Evolutionary conservation across 306 rosid species (phyloP).

Genomic region (Mimosa pudica): DNA sequence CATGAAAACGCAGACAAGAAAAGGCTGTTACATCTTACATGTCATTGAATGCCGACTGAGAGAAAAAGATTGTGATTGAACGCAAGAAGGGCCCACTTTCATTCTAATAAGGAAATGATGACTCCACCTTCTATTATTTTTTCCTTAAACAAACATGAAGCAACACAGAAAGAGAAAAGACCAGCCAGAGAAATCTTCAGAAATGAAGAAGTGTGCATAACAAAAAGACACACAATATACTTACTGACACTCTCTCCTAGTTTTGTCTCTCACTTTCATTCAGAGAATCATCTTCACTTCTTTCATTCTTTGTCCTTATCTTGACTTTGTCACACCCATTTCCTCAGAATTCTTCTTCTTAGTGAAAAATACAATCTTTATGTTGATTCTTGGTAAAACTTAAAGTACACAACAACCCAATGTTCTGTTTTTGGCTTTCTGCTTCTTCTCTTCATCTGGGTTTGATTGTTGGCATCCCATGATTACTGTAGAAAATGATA

Average conservation of each 20-base stretch:
- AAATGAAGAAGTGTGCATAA: neutral
- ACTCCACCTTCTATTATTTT: no score
- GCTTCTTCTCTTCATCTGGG: constrained; percentile 26
- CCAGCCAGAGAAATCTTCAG: neutral
- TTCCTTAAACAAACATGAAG: neutral
- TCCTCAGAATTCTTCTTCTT: constrained; percentile 18
- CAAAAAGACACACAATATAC: constrained; percentile 15
- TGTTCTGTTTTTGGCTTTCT: constrained; percentile 23
- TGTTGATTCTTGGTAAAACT: constrained; percentile 5
- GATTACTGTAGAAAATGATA: neutral
- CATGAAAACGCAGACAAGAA: neutral
- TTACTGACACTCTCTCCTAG: constrained; percentile 9
- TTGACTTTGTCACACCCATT: constrained; percentile 3
- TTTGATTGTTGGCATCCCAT: constrained; percentile 6
- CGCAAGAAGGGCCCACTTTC: neutral
- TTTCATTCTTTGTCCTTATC: neutral
- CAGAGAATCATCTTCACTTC: constrained; percentile 24
- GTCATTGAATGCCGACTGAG: neutral
- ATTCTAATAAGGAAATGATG: neutral
- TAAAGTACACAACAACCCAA: neutral
- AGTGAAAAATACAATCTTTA: neutral
- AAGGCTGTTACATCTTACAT: neutral
- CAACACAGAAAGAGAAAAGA: neutral
- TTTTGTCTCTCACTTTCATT: constrained; percentile 6
- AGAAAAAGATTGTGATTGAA: neutral